Evolutionary conservation across 345 rosid genomes (phyloP).

Genomic region (Streptanthus diversifolius): DNA sequence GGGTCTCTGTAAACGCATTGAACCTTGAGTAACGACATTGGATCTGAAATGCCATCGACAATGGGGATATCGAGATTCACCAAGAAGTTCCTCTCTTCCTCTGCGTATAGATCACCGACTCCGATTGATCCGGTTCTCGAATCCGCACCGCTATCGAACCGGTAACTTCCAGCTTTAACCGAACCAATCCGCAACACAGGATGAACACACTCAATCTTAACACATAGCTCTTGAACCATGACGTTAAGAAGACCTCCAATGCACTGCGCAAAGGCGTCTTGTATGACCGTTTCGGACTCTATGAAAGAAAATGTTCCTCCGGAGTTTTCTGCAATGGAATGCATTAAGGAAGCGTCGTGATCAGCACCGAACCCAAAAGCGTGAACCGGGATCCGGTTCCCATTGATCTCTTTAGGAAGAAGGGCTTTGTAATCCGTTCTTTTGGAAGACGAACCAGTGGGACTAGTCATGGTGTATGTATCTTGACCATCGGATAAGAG

Average conservation of each 20-base stretch:
- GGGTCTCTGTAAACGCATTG: constrained; percentile 64
- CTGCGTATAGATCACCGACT: constrained; percentile 92
- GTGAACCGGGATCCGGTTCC: constrained; percentile 75
- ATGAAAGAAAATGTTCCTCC: constrained; percentile 99
- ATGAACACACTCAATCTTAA: constrained; percentile 57
- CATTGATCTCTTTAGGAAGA: constrained; percentile 51
- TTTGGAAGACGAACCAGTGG: constrained; percentile 33
- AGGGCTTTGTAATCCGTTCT: constrained; percentile 51
- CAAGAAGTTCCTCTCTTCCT: constrained; percentile 93
- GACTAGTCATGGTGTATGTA: constrained; percentile 64
- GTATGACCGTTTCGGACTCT: constrained; percentile 83
- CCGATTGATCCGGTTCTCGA: constrained; percentile 52
- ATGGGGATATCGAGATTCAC: constrained; percentile 66
- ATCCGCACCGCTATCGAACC: constrained; percentile 37
- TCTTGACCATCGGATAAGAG: constrained; percentile 96
- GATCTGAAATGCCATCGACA: constrained; percentile 40
- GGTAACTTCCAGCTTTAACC: constrained; percentile 84
- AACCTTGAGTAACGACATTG: constrained; percentile 63
- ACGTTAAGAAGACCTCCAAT: constrained; percentile 96
- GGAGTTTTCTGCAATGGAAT: constrained; percentile 71
- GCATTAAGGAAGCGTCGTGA: constrained; percentile 93
- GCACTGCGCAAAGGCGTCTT: constrained; percentile 99
- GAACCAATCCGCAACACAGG: constrained; percentile 46
- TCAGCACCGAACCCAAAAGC: constrained; percentile 93
- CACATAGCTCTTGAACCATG: constrained; percentile 69